Evolutionary conservation across 495 filamentous ascomycete genomes (phyloP), one percentile per base, ranked within the genome.

Genomic region (Penicillium verhagenii): DNA sequence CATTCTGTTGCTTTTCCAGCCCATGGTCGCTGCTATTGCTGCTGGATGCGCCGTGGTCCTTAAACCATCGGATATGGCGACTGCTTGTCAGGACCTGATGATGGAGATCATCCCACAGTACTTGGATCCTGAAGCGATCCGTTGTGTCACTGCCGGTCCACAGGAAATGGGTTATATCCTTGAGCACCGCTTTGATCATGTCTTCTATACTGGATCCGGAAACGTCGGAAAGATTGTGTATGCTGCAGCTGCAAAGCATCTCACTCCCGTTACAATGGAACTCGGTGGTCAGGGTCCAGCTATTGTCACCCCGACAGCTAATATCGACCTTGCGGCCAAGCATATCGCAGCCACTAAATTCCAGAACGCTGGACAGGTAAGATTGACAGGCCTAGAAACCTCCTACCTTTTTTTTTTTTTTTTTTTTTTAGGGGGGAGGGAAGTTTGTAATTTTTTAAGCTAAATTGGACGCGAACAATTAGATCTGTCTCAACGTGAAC

Each of bases 111-210:
- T 96, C 16, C 77, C 85, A 47, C 73, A 82, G 23, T 83, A 80
- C 40, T 76, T 96, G 26, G 92, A 96, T 64, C 74, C 72, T 10
- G 73, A 73, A 33, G 82, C 83, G 37, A 91, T 89, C 57, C 73
- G 77, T 13, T 80, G 90, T 50, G 79, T 96, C 50, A 89, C 91
- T 63, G 92, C 91, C 43, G 84, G 77, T 4, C 66, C 92, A 14
- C 75, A 83, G 10, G 90, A 95, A 77, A 90, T 87, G 9, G 85
- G 81, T 4, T 80, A 82, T 9, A 73, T 96, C 16, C 76, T 97
- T 10, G 79, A 90, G 50, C 79, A 88, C 61, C 92, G 91, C 63
- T 96, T 88, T 85, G 90, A 92, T 66, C 94, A 95, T 73, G 91
- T 97, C 52, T 92, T 94, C 71, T 97, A 92, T 71, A 97, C 92